Percentiles rank a stretch among this genome's conserved stretches.
Evolutionary conservation across 768 basidiomycete species (phyloP).

Genomic region (Clathrus columnatus): DNA sequence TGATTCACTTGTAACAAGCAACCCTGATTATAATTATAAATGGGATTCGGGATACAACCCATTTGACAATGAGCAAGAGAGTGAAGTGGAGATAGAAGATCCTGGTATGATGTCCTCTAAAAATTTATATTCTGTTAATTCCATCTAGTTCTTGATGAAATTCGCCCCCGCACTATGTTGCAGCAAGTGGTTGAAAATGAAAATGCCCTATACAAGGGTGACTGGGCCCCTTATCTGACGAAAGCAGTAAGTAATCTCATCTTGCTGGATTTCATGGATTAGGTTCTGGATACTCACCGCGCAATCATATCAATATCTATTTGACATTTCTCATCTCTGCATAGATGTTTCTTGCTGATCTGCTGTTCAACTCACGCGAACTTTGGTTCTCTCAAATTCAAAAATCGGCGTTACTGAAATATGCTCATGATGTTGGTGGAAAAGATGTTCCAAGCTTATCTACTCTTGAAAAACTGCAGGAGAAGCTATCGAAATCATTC

Average conservation of each 20-base stretch:
- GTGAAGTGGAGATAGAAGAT: no score
- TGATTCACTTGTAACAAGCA: no score
- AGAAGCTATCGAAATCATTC: constrained; percentile 14
- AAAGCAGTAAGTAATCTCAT: constrained; percentile 1
- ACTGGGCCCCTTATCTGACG: background rate
- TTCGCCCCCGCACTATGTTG: background rate
- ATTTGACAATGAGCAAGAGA: no score
- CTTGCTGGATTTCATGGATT: no score
- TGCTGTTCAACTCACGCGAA: constrained; percentile 24
- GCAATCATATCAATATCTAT: background rate
- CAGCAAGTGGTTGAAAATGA: no score
- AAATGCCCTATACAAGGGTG: background rate
- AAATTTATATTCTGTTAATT: no score
- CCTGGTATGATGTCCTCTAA: no score
- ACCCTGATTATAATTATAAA: no score
- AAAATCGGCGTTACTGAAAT: constrained; percentile 21
- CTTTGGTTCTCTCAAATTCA: constrained; percentile 25
- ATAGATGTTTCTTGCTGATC: constrained; percentile 11
- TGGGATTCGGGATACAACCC: no score
- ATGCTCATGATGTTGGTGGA: constrained; percentile 23
- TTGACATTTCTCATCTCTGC: background rate
- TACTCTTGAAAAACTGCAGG: constrained; percentile 16
- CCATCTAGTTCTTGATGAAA: background rate
- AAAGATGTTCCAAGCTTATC: constrained; percentile 22
- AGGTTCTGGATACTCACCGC: no score